A percentile compares a stretch with the other conserved stretches of the same genome.
These are phyloP conservation scores for Naganishia sp. DNA, from an alignment of 1,284 basidiomycete species.

Conservation along the genomic window DNA sequence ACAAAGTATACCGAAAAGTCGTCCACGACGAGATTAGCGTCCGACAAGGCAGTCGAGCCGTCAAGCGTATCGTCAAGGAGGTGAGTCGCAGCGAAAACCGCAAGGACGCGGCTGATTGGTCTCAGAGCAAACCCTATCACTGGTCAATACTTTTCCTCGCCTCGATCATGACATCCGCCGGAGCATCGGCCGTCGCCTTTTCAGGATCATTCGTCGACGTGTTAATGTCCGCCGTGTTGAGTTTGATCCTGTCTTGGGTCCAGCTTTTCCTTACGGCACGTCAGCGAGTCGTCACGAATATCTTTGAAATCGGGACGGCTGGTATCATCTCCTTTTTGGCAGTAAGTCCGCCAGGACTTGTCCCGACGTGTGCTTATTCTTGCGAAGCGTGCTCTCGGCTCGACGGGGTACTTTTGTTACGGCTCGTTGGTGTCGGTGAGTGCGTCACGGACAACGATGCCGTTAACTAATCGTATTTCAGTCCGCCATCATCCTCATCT, in stretches of 20 bases:
- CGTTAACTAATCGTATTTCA: conserved; percentile 9
- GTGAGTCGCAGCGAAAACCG: conserved; percentile 25
- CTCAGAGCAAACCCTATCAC: conserved; percentile 40
- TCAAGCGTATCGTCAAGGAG: conserved; percentile 38
- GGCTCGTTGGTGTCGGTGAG: conserved; percentile 40
- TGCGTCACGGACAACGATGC: background rate
- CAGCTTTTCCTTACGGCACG: conserved; percentile 38
- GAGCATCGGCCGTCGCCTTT: conserved; percentile 40
- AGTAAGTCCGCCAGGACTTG: conserved; percentile 33
- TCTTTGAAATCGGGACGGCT: conserved; percentile 43
- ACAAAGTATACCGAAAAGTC: conserved; percentile 42
- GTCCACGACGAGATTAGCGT: conserved; percentile 43
- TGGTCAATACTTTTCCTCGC: conserved; percentile 37
- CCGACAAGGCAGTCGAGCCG: conserved; percentile 38
- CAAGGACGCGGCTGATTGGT: background rate
- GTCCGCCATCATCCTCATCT: conserved; percentile 42
- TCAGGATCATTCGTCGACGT: conserved; percentile 43
- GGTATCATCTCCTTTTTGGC: conserved; percentile 41
- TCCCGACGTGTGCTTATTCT: background rate
- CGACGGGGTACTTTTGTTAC: conserved; percentile 42
- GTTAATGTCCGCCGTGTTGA: conserved; percentile 39
- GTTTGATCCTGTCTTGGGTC: conserved; percentile 37
- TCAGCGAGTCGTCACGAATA: conserved; percentile 39
- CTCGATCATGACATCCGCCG: conserved; percentile 38
- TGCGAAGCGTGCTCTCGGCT: conserved; percentile 38